Percentiles rank a stretch among this genome's conserved stretches.
These are phyloP conservation scores for Tolypocladium ophioglossoides DNA, from an alignment of 2,329 filamentous ascomycete species.

Conservation along the genomic window DNA sequence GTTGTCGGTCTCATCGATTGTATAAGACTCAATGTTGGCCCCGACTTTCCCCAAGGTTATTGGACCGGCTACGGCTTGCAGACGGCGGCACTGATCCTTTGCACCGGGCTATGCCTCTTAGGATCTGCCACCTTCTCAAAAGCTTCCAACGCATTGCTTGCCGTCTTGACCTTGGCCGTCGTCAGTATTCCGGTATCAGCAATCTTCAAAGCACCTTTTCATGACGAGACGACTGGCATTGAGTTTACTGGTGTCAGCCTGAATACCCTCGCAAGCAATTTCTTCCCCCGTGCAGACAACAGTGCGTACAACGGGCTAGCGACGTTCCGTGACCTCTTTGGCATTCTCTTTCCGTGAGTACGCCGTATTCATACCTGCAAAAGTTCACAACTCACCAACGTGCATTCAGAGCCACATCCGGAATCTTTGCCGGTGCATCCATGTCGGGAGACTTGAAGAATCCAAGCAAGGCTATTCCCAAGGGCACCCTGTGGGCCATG, in stretches of 20 bases:
- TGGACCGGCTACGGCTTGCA: slow-evolving; percentile 71
- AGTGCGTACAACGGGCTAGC: slow-evolving; percentile 51
- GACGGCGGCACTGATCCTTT: slow-evolving; percentile 59
- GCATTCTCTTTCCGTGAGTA: slow-evolving; percentile 63
- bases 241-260: slow-evolving; percentile 70
- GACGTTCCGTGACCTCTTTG: slow-evolving; percentile 74
- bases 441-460: slow-evolving; percentile 83
- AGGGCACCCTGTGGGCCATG: slow-evolving; percentile 72
- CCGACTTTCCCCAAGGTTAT: slow-evolving; percentile 56
- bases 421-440: slow-evolving; percentile 63
- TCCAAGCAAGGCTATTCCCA: slow-evolving; percentile 75
- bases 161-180: slow-evolving; percentile 61
- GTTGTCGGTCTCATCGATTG: slow-evolving; percentile 80
- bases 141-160: slow-evolving; percentile 66
- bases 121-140: slow-evolving; percentile 73
- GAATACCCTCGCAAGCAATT: slow-evolving; percentile 61
- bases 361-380: not conserved
- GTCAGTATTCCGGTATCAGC: slow-evolving; percentile 77
- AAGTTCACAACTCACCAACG: slow-evolving; percentile 13
- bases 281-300: slow-evolving; percentile 58
- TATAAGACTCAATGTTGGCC: slow-evolving; percentile 63
- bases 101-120: slow-evolving; percentile 65
- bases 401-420: slow-evolving; percentile 32
- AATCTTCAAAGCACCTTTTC: slow-evolving; percentile 56
- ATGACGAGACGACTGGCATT: slow-evolving; percentile 48